Percentiles rank a stretch among this genome's conserved stretches.
Conservation (phyloP, 345 rosid species). For the Dipteronia dyeriana region DNA sequence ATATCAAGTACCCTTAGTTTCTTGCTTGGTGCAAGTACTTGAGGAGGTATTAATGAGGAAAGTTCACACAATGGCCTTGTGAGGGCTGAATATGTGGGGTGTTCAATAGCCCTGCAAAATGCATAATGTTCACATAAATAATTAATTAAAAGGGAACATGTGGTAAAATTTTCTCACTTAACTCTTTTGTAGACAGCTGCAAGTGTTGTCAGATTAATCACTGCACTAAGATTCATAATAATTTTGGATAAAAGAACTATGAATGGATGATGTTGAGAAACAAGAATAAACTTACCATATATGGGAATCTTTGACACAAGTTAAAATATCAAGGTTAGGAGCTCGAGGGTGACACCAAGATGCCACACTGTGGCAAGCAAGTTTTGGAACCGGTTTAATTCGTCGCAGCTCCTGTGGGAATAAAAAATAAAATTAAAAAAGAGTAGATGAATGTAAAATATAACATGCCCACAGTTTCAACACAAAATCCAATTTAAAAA, state of each 20-base stretch:
- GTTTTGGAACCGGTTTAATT: slow-evolving; percentile 93
- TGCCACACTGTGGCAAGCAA: slow-evolving; percentile 96
- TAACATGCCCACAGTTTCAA: slow-evolving; percentile 13
- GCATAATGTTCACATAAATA: slow-evolving; percentile 11
- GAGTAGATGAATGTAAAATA: slow-evolving; percentile 18
- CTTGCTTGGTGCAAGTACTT: slow-evolving; percentile 80
- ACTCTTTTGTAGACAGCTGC: neutral
- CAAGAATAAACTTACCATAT: slow-evolving; percentile 62
- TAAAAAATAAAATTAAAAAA: neutral
- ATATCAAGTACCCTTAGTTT: slow-evolving; percentile 78
- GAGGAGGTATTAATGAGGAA: slow-evolving; percentile 89
- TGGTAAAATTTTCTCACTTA: neutral
- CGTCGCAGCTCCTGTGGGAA: slow-evolving; percentile 79
- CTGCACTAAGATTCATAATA: slow-evolving; percentile 7
- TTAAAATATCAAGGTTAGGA: slow-evolving; percentile 93
- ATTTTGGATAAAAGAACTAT: slow-evolving; percentile 17
- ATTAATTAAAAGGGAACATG: neutral
- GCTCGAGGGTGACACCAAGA: slow-evolving; percentile 99
- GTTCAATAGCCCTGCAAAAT: slow-evolving; percentile 91
- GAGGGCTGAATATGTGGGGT: slow-evolving; percentile 95
- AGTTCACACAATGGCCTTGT: slow-evolving; percentile 99
- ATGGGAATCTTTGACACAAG: slow-evolving; percentile 97
- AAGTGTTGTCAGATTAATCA: slow-evolving; percentile 7
- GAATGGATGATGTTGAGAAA: slow-evolving; percentile 15
- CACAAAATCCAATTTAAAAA: slow-evolving; percentile 14